Evolutionary conservation across 116 monocot species (phyloP), one percentile per base, ranked within the genome.

Genomic region (Phalaenopsis hybrid): DNA sequence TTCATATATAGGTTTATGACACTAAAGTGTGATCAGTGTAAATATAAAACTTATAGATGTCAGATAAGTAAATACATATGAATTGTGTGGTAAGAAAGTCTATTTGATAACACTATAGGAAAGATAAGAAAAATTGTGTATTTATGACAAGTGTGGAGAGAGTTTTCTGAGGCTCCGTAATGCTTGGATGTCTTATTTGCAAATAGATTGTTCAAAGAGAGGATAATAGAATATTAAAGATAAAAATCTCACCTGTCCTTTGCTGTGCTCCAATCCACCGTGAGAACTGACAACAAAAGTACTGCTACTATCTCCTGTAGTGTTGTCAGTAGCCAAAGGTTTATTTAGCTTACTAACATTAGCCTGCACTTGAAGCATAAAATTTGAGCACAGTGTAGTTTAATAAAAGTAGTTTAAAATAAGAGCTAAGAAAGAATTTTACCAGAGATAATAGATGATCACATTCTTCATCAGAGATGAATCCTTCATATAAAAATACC

Each of bases 391-490:
- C 73, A 33, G 1, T 16, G 72, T 58, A 55, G 6, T 48, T 80
- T 9, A 69, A 41, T 15, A 68, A 18, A 31, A 41, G 41, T 20
- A 12, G 23, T 13, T 25, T n/a, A 43, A 46, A 37, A 43, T 11
- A 80, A 79, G 7, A 57, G 61, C 4, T 37, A 76, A 46, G 12
- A 52, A 68, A 79, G 81, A 65, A 69, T 52, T 80, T 89, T 89
- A 89, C 93, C 91, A 85, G 80, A 79, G 91, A 88, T 78, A 93
- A 81, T 33, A 93, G 88, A 78, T 93, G 91, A 52, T 89, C 87
- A 49, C 91, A 93, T 46, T 93, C 91, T 61, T 86, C 79, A 44
- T 85, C 84, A 73, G 93, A 85, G 72, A 91, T 89, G 80, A 93
- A 89, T 61, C 80, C 89, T 83, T 86, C 80, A 82, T 91, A 93